These are phyloP conservation scores for Neolentinus lepideus DNA, from an alignment of 1,284 basidiomycete species.

Conservation along the genomic window DNA sequence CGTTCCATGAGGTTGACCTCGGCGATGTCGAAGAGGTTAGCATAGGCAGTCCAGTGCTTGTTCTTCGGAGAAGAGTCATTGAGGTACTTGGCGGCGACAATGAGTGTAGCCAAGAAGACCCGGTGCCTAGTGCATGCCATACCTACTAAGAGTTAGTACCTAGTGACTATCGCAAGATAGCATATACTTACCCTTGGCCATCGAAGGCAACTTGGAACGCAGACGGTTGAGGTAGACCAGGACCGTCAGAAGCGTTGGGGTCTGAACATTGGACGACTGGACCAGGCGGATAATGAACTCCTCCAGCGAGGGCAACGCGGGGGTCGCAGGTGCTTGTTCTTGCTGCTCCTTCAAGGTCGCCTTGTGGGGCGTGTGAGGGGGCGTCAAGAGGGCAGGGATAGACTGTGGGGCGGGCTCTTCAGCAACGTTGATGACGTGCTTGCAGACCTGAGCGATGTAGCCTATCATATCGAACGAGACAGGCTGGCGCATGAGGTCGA, in stretches of 20 bases:
- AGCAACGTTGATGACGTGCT: slow-evolving; percentile 58
- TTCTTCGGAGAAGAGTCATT: slow-evolving; percentile 97
- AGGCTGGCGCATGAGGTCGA: slow-evolving; percentile 70
- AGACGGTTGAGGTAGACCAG: slow-evolving; percentile 92
- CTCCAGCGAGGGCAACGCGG: slow-evolving; percentile 65
- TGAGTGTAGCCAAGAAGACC: slow-evolving; percentile 92
- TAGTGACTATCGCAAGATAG: slow-evolving; percentile 7
- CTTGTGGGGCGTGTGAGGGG: slow-evolving; percentile 49
- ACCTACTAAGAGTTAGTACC: slow-evolving; percentile 33
- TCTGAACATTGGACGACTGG: slow-evolving; percentile 85
- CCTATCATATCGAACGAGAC: slow-evolving; percentile 81
- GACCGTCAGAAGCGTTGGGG: slow-evolving; percentile 87
- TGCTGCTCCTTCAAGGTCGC: slow-evolving; percentile 18
- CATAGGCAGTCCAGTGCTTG: slow-evolving; percentile 86
- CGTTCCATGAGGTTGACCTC: slow-evolving; percentile 97
- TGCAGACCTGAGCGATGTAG: slow-evolving; percentile 54
- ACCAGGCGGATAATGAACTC: slow-evolving; percentile 86
- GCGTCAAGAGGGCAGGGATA: slow-evolving; percentile 29
- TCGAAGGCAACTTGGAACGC: slow-evolving; percentile 70
- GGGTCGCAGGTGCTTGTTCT: slow-evolving; percentile 28
- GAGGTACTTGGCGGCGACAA: slow-evolving; percentile 95
- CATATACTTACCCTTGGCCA: slow-evolving; percentile 69
- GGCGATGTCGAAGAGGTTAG: slow-evolving; percentile 63
- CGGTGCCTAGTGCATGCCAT: slow-evolving; percentile 92
- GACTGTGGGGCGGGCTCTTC: slow-evolving; percentile 27